Evolutionary conservation across 129 eudicot genomes (phyloP).

Genomic region (Arctium minus): DNA sequence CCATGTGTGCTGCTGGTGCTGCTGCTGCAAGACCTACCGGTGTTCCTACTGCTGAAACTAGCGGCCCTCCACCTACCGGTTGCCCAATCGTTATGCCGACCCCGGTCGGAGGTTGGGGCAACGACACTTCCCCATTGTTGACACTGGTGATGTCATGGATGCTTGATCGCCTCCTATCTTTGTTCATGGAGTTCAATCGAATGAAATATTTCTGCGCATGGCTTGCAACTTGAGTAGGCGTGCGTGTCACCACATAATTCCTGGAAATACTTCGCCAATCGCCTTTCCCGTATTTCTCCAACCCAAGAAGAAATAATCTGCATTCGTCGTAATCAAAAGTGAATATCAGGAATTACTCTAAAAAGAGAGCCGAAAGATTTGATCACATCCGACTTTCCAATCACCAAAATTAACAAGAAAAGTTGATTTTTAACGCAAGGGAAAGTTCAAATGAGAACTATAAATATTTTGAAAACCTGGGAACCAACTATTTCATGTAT

Average conservation of each 20-base stretch:
- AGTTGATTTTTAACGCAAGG: not conserved
- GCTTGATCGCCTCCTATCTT: constrained; percentile 87
- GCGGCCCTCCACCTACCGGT: constrained; percentile 56
- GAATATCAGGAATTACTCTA: not conserved
- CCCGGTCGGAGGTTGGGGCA: constrained; percentile 63
- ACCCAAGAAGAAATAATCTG: constrained; percentile 88
- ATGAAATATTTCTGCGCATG: constrained; percentile 92
- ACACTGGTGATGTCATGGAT: constrained; percentile 90
- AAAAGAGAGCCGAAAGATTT: not conserved
- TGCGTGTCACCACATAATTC: constrained; percentile 80
- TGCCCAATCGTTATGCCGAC: constrained; percentile 64
- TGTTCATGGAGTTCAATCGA: constrained; percentile 85
- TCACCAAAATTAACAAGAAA: not conserved
- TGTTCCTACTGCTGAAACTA: constrained; percentile 70
- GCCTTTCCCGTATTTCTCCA: constrained; percentile 93
- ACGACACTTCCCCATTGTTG: constrained; percentile 55
- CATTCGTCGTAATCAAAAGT: not conserved
- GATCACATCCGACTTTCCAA: not conserved
- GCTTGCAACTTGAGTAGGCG: constrained; percentile 94
- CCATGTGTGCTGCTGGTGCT: constrained; percentile 41
- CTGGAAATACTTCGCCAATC: constrained; percentile 97
- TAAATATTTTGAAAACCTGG: not conserved
- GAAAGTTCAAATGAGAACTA: not conserved
- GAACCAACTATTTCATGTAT: not conserved
- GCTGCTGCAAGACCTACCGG: constrained; percentile 57